Percentiles rank a stretch among this genome's conserved stretches.
These are phyloP conservation scores for Trichoderma harzianum DNA, from an alignment of 2,329 filamentous ascomycete species.

Conservation along the genomic window DNA sequence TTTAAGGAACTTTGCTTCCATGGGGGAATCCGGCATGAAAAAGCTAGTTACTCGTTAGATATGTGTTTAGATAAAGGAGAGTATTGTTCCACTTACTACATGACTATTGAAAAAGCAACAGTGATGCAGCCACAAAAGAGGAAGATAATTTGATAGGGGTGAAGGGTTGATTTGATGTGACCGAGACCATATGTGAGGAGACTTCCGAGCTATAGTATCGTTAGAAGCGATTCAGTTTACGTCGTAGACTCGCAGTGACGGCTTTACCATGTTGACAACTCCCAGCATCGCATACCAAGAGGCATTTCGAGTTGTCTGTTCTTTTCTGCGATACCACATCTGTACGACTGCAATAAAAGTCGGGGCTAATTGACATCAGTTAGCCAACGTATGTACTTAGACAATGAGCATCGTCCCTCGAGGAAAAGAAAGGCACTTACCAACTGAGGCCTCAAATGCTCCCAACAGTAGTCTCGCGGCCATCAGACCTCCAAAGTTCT, in stretches of 20 bases:
- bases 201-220: constrained; percentile 25
- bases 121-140: constrained; percentile 38
- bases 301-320: constrained; percentile 32
- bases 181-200: constrained; percentile 32
- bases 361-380: constrained; percentile 22
- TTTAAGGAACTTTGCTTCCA: constrained; percentile 55
- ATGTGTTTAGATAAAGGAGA: constrained; percentile 27
- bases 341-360: constrained; percentile 33
- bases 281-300: constrained; percentile 34
- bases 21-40: constrained; percentile 62
- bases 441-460: constrained; percentile 45
- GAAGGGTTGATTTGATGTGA: constrained; percentile 29
- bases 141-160: constrained; percentile 42
- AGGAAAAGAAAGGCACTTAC: constrained; percentile 15
- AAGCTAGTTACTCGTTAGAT: constrained; percentile 22
- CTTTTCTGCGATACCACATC: constrained; percentile 36
- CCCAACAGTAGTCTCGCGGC: constrained; percentile 45
- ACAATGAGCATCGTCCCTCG: not conserved
- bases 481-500: constrained; percentile 44
- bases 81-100: constrained; percentile 37
- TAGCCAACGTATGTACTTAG: too few species aligned
- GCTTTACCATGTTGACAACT: constrained; percentile 30
- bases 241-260: not conserved
- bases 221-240: not conserved
- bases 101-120: constrained; percentile 44